phyloP scores from a whole-genome alignment of 1,284 basidiomycete species.

The Naganishia liquefaciens region DNA sequence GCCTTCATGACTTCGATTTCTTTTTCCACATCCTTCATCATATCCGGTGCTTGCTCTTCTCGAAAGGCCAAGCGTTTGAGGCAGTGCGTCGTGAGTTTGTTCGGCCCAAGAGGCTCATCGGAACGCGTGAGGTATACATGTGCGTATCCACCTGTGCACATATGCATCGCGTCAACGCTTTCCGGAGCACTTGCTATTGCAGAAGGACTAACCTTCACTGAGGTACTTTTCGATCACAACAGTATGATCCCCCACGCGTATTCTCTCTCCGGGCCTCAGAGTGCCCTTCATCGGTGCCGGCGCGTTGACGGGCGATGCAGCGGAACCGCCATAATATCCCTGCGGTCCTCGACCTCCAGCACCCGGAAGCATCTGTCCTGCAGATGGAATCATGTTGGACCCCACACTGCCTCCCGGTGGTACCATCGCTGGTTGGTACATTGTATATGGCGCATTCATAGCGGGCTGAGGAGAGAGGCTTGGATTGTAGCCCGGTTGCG shows the following conservation, averaged over 20 bases:
- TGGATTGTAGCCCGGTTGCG: constrained; percentile 11
- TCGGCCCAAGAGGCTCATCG: constrained; percentile 72
- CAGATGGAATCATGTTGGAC: background rate
- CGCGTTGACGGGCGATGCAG: background rate
- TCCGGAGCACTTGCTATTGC: constrained; percentile 31
- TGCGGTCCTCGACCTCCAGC: background rate
- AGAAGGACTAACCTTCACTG: constrained; percentile 70
- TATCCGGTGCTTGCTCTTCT: constrained; percentile 68
- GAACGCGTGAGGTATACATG: constrained; percentile 96
- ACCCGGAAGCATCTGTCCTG: background rate
- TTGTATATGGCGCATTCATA: background rate
- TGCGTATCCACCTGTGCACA: constrained; percentile 83
- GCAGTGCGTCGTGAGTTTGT: constrained; percentile 76
- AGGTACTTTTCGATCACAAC: constrained; percentile 88
- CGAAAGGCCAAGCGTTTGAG: constrained; percentile 91
- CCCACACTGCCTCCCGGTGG: background rate
- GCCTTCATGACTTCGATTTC: constrained; percentile 97
- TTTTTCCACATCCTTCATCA: constrained; percentile 91
- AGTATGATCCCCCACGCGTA: constrained; percentile 83
- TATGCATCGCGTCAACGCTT: constrained; percentile 22
- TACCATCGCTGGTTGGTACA: constrained; percentile 3
- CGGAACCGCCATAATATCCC: constrained; percentile 6
- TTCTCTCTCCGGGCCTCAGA: constrained; percentile 71
- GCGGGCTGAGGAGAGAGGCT: background rate
- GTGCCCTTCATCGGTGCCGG: constrained; percentile 49